Conservation (phyloP, 805 yeast species). For the Lipomyces sp. region DNA sequence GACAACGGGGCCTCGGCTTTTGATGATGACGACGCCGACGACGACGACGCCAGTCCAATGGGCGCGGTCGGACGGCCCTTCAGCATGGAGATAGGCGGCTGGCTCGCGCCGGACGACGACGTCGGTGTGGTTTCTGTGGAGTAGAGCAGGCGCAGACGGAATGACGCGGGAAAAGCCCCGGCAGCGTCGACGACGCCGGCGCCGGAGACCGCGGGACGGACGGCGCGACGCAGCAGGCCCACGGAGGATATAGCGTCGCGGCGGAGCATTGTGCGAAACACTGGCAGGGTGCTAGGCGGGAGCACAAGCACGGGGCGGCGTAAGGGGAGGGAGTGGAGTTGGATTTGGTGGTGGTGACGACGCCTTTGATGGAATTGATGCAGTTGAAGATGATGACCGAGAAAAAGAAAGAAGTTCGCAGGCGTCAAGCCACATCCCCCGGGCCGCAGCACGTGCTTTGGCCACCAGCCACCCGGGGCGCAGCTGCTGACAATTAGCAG, state of each 20-base stretch:
- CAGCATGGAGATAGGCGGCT: too few relatives aligned
- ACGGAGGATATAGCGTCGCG: slow-evolving; percentile 1
- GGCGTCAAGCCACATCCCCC: too few relatives aligned
- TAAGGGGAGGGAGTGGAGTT: too few relatives aligned
- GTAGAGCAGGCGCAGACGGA: neutral
- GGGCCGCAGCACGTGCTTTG: too few relatives aligned
- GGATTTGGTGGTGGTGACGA: too few relatives aligned
- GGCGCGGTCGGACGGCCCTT: too few relatives aligned
- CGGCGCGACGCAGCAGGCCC: neutral
- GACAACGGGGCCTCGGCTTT: neutral
- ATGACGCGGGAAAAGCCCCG: too few relatives aligned
- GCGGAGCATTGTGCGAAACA: neutral
- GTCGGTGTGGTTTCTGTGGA: neutral
- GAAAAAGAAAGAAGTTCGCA: too few relatives aligned
- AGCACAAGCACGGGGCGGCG: neutral
- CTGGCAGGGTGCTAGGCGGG: neutral
- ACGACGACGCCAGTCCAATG: neutral
- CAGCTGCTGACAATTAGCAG: too few relatives aligned
- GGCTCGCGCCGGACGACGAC: neutral
- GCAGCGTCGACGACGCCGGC: slow-evolving; percentile 2
- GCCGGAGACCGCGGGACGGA: neutral
- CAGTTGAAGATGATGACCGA: too few relatives aligned
- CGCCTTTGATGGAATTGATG: too few relatives aligned
- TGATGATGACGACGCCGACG: neutral
- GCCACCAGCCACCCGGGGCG: too few relatives aligned